Base-by-base conservation (phyloP, 495 filamentous ascomycete species). In the Elasticomyces elasticus region DNA sequence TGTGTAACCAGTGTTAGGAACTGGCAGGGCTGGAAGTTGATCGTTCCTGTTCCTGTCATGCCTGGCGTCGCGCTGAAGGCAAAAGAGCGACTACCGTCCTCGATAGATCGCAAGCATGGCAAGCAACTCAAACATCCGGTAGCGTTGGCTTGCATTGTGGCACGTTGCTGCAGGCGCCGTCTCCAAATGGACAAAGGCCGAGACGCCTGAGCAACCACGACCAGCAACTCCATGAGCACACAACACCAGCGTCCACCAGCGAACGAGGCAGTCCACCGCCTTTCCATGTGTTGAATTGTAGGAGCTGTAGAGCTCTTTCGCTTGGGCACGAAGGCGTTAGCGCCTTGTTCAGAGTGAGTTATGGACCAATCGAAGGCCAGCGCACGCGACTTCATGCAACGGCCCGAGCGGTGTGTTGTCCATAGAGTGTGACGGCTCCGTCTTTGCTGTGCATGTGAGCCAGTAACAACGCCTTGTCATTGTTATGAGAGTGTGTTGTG, bases 211-310 rank as follows among this genome's bases (percentile, higher is more conserved):
- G 35, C 13, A 40, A 40, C 12, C 12, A 17, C 30, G 30, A 7
- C 7, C 30, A 7, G 30, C 30, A 33, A 33, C 30, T 15, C 30
- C 30, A 33, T 45, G 42, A 45, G 42, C 42, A 45, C 42, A 45
- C 42, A 23, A 45, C 24, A n/a, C n/a, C n/a, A n/a, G n/a, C n/a
- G n/a, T n/a, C n/a, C n/a, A n/a, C n/a, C n/a, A 45, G 42, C 24
- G 42, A 24, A 12, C 24, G 13, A 45, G 20, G 2, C 20, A 23
- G 20, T 7, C 24, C 42, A 45, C 42, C 42, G 42, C 42, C 42
- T 45, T 45, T 40, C 35, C 42, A 26, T 45, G 24, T 23, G n/a
- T 45, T 26, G 42, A 45, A 45, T 17, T 24, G 42, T 24, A 45
- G 42, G 42, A 45, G 42, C 42, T 10, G 22, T 15, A 23, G 42